Base-by-base conservation (phyloP, 768 basidiomycete species). In the Amanita jacksonii region DNA sequence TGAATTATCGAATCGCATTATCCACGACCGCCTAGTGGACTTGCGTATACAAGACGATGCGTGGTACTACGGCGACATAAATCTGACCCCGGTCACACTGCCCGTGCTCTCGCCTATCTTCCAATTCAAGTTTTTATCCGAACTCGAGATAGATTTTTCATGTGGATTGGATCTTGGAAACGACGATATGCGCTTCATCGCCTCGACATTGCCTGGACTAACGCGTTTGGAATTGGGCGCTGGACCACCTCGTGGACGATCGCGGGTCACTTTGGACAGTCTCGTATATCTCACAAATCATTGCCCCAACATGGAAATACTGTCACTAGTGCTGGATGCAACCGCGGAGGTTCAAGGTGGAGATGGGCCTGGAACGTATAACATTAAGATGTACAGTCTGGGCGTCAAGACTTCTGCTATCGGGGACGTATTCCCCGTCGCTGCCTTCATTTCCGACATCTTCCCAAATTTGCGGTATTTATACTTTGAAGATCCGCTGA, bases 391-490 rank as follows among this genome's bases (percentile, higher is more conserved):
- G 6, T 8, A 28, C 12, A 24, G 13, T 6, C 32, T 43, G 7
- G 22, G n/a, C 22, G 22, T 43, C 2, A 22, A 24, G 16, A 9
- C 10, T 25, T 43, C 41, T 10, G 31, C 41, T 9, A 43, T 43
- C 19, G 5, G 12, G 13, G 22, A 43, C 3, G 31, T 32, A 4
- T 8, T 18, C 5, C 15, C 9, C 15, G 41, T 43, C 4, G 41
- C 41, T 13, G 20, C 41, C 10, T 43, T 43, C 13, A 30, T 43
- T 8, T 43, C 41, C 8, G 41, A 43, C 7, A 34, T 43, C 23
- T 33, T 43, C 12, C 41, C 32, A 8, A 43, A 43, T 9, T 30
- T 43, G 31, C 19, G 32, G 22, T n/a, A 12, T 15, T 33, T 43
- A 12, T 1, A n/a, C 9, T 4, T 42, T 4, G 18, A 10, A 6